Base-by-base conservation (phyloP, 1,284 basidiomycete genomes). In the Paramarasmius palmivorus region DNA sequence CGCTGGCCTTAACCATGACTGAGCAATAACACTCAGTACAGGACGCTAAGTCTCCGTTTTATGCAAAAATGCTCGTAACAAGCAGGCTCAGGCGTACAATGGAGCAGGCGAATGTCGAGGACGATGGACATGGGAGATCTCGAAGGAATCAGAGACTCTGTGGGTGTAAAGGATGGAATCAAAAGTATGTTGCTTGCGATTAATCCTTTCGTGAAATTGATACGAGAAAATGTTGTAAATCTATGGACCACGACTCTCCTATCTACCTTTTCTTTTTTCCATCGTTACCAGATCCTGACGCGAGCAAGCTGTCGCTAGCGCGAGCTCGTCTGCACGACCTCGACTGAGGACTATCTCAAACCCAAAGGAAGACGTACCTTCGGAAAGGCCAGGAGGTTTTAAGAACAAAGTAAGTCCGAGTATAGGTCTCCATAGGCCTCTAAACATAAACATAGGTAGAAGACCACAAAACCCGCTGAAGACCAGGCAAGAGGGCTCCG, bases 41-140 rank as follows among this genome's bases (percentile, higher is more conserved):
- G 79, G 22, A 89, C 87, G 0, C 74, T 90, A 14, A 80, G 80
- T 61, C 75, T 90, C 37, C 79, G 81, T 4, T 90, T 90, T 65
- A 90, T 90, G 88, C 86, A 88, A 68, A n/a, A 88, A 87, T 73
- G 83, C 85, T 0, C 75, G 79, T 5, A 73, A 77, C 14, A 81
- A 86, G 57, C 73, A 82, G 32, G 65, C 79, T 23, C 72, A 78
- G 7, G 74, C 54, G 74, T 78, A 4, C 74, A 82, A 57, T 77
- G 1, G 78, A 83, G 44, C 75, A 78, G 53, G 81, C 83, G 1
- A 75, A 76, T 60, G 73, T 85, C n/a, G 76, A 79, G 61, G 86
- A 88, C 59, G 85, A 88, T 45, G 83, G 79, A 0, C 75, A 84
- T 90, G 88, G 88, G 81, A 87, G 61, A 75, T 90, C 12, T 68